A percentile compares a stretch with the other conserved stretches of the same genome.
Evolutionary conservation across 192 early-diverging fungal genomes (phyloP).

Genomic region (Entophlyctis helioformis): DNA sequence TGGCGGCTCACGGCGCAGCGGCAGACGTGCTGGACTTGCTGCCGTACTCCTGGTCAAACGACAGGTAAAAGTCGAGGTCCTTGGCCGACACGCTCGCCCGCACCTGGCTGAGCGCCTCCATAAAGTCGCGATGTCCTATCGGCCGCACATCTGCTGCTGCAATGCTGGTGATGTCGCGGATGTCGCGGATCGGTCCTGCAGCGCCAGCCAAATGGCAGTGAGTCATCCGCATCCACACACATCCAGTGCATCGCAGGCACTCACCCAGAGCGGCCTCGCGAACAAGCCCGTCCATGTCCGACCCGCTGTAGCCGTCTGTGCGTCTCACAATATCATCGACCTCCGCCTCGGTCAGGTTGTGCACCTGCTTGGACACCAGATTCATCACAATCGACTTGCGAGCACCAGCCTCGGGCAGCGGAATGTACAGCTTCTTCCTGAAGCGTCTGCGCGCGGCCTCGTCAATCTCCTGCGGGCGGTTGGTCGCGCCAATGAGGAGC

Average conservation of each 20-base stretch:
- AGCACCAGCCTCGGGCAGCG: conserved; percentile 65
- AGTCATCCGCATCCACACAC: background rate
- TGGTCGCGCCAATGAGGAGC: conserved; percentile 46
- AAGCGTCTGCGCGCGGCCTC: conserved; percentile 71
- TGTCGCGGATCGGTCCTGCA: conserved; percentile 58
- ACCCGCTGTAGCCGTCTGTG: conserved; percentile 76
- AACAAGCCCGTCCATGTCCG: conserved; percentile 79
- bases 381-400: conserved; percentile 51
- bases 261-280: conserved; percentile 42
- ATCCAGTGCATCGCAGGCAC: conserved; percentile 2
- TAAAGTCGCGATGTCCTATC: conserved; percentile 61
- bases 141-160: conserved; percentile 58
- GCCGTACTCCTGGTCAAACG: conserved; percentile 56
- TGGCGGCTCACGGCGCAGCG: too few species aligned
- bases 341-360: conserved; percentile 45
- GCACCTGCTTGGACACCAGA: conserved; percentile 42
- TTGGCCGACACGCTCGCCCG: conserved; percentile 71
- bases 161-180: conserved; percentile 41
- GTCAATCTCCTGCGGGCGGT: conserved; percentile 79
- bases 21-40: too few species aligned
- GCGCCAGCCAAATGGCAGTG: background rate
- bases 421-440: conserved; percentile 65
- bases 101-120: conserved; percentile 68
- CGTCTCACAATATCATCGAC: conserved; percentile 44
- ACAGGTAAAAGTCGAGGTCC: conserved; percentile 61